Conservation (phyloP, 768 basidiomycete species). For the Trametes elegans region DNA sequence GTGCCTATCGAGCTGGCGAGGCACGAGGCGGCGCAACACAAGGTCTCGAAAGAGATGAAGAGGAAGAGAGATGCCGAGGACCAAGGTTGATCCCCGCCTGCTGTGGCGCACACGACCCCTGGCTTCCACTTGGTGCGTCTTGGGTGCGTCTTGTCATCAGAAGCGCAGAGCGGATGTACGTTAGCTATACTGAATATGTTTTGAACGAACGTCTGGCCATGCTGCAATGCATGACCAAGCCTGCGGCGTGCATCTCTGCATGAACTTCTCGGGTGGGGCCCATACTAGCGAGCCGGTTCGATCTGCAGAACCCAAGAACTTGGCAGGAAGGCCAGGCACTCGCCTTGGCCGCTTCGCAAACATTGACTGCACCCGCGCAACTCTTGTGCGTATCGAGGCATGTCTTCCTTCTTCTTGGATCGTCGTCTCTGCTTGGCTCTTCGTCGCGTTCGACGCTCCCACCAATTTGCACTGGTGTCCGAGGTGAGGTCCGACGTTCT, state of each 20-base stretch:
- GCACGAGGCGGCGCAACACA: conserved; percentile 90
- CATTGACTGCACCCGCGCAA: background rate
- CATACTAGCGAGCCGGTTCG: too few relatives aligned
- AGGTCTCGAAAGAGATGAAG: conserved; percentile 93
- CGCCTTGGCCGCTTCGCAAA: background rate
- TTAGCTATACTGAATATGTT: conserved; percentile 1
- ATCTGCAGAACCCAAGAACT: background rate
- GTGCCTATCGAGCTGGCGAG: conserved; percentile 84
- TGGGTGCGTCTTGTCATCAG: conserved; percentile 7
- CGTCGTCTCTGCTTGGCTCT: background rate
- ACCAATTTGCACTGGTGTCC: background rate
- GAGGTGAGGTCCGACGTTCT: conserved; percentile 9
- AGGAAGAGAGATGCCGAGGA: conserved; percentile 86
- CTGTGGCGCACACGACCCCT: background rate
- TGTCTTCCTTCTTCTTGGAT: background rate
- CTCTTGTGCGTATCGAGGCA: too few relatives aligned
- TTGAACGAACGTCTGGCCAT: conserved; percentile 6
- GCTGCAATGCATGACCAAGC: background rate
- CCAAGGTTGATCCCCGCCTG: conserved; percentile 30
- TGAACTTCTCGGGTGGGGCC: too few relatives aligned
- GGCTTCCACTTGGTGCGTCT: background rate
- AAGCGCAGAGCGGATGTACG: background rate
- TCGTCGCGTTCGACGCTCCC: background rate
- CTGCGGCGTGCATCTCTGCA: background rate
- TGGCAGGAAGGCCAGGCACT: background rate